Evolutionary conservation across 1,139 yeast species (phyloP).

Genomic region (Saccharomycopsis hybrid): DNA sequence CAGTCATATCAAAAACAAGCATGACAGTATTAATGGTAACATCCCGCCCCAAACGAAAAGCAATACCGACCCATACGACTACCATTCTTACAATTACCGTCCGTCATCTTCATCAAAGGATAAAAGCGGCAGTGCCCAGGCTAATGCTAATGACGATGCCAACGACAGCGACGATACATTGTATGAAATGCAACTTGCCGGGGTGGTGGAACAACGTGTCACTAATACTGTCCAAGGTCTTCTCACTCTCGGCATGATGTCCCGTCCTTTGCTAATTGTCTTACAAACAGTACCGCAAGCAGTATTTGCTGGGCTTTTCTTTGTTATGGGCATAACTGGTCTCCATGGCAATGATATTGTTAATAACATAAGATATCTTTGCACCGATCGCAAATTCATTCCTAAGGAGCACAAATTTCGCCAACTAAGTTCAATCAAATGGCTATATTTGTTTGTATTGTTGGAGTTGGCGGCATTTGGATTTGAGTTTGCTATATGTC

Average conservation of each 20-base stretch:
- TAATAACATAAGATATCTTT: constrained; percentile 53
- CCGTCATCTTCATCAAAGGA: neutral
- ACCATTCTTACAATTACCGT: too few relatives aligned
- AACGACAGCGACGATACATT: constrained; percentile 25
- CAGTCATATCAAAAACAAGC: neutral
- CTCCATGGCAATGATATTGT: constrained; percentile 61
- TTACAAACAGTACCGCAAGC: constrained; percentile 90
- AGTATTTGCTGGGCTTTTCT: constrained; percentile 84
- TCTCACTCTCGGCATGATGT: constrained; percentile 79
- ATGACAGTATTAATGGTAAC: neutral
- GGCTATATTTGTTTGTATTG: constrained; percentile 40
- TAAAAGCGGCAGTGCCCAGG: constrained; percentile 6
- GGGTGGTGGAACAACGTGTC: constrained; percentile 84
- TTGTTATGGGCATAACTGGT: constrained; percentile 87
- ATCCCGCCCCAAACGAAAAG: neutral
- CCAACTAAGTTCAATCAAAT: constrained; percentile 36
- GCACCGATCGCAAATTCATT: constrained; percentile 45
- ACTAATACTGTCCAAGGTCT: constrained; percentile 83
- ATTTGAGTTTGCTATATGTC: constrained; percentile 79
- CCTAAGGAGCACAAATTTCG: constrained; percentile 17
- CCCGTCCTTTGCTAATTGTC: constrained; percentile 76
- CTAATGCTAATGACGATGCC: constrained; percentile 22
- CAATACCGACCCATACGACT: neutral
- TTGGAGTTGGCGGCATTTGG: constrained; percentile 64
- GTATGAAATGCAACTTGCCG: constrained; percentile 29